A percentile compares a stretch with the other conserved stretches of the same genome.
phyloP scores from a whole-genome alignment of 148 eudicot genomes.

The Rhododendron williamsianum region DNA sequence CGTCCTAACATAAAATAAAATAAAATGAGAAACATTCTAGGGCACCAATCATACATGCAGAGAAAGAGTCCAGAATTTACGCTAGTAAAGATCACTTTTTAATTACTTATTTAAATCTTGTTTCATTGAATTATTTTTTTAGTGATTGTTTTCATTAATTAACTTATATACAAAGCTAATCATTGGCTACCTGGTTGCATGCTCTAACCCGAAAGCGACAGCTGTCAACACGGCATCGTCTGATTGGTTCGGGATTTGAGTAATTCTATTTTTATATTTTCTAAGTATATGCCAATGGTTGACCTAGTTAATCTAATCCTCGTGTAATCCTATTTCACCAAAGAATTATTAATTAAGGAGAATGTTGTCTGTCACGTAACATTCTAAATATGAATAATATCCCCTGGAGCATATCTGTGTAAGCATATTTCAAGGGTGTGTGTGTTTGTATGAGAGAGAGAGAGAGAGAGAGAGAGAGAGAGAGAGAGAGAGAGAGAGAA shows the following conservation, averaged over 20 bases:
- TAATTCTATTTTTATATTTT: background rate
- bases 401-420: background rate
- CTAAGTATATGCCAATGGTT: background rate
- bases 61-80: background rate
- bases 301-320: background rate
- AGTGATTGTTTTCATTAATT: background rate
- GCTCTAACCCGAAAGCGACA: background rate
- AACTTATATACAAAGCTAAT: background rate
- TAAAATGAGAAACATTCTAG: background rate
- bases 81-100: background rate
- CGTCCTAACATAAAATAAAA: background rate
- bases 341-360: background rate
- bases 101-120: background rate
- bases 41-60: background rate
- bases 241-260: background rate
- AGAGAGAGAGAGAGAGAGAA: too few species aligned
- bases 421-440: background rate
- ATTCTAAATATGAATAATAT: background rate
- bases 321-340: background rate
- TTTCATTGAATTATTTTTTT: too few species aligned
- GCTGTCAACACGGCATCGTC: background rate
- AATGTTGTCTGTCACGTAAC: background rate
- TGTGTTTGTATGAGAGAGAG: too few species aligned
- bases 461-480: too few species aligned
- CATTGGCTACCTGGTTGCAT: conserved; percentile 13